phyloP scores from a whole-genome alignment of 495 filamentous ascomycete genomes.

The Aspergillus cristatus region DNA sequence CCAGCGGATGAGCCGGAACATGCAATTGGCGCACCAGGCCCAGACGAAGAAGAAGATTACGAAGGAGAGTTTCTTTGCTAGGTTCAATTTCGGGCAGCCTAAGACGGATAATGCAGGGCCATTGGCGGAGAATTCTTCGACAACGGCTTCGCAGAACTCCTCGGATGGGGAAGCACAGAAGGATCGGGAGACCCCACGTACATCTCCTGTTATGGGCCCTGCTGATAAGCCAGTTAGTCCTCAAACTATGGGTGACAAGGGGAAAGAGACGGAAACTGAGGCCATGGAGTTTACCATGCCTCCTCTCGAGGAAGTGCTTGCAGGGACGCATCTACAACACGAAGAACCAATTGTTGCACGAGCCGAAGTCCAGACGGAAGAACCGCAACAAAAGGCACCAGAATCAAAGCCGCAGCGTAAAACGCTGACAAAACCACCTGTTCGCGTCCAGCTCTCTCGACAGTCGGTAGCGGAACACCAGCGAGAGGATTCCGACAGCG shows the following conservation, averaged over 20 bases:
- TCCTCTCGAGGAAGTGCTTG: slow-evolving; percentile 13
- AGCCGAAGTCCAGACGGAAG: slow-evolving; percentile 1
- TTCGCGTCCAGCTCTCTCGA: slow-evolving; percentile 30
- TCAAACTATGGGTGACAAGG: slow-evolving; percentile 4
- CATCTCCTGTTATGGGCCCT: slow-evolving; percentile 32
- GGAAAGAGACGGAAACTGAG: slow-evolving; percentile 1
- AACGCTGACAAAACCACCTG: slow-evolving; percentile 17
- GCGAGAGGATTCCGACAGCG: slow-evolving; percentile 53
- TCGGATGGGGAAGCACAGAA: slow-evolving; percentile 40
- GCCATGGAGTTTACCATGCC: slow-evolving; percentile 7
- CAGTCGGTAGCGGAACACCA: slow-evolving; percentile 30
- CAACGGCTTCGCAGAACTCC: slow-evolving; percentile 6
- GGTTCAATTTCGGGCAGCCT: slow-evolving; percentile 62
- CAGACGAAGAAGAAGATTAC: slow-evolving; percentile 87
- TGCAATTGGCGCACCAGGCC: slow-evolving; percentile 86
- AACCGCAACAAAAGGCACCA: slow-evolving; percentile 1
- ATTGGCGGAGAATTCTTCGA: slow-evolving; percentile 26
- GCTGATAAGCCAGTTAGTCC: slow-evolving; percentile 14
- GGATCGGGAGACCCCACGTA: slow-evolving; percentile 40
- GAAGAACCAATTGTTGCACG: slow-evolving; percentile 3
- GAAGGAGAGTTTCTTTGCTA: slow-evolving; percentile 73
- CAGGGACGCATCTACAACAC: slow-evolving; percentile 2
- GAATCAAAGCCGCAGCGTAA: slow-evolving; percentile 11
- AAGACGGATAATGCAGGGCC: slow-evolving; percentile 11
- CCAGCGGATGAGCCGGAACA: slow-evolving; percentile 77